A percentile compares a stretch with the other conserved stretches of the same genome.
phyloP scores from a whole-genome alignment of 2,329 filamentous ascomycete species.

The Hirsutella minnesotensis region DNA sequence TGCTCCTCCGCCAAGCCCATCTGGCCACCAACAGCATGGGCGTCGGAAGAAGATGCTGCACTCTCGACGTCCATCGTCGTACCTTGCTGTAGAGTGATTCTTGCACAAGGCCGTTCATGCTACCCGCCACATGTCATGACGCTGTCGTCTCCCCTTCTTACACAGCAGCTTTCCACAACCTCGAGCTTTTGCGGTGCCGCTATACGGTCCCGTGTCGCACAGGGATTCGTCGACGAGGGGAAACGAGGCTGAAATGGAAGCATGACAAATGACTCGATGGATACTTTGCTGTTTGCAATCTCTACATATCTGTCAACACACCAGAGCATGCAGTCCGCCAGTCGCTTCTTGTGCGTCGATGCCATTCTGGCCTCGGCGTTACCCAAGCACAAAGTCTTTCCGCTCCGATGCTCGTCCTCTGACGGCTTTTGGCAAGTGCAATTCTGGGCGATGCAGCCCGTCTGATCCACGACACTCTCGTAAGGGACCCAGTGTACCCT shows the following conservation, averaged over 20 bases:
- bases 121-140: constrained; percentile 3
- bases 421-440: no score
- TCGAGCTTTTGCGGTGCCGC: not conserved
- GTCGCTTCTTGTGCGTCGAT: not conserved
- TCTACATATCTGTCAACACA: no score
- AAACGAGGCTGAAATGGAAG: no score
- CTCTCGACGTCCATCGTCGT: not conserved
- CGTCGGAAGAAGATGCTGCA: not conserved
- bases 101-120: not conserved
- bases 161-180: not conserved
- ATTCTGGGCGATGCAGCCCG: no score
- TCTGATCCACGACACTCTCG: no score
- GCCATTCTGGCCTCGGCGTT: constrained; percentile 1
- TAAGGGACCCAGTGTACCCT: no score
- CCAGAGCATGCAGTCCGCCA: not conserved
- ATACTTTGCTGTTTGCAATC: no score
- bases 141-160: constrained; percentile 1
- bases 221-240: not conserved
- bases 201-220: not conserved
- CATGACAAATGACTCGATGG: no score
- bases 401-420: no score
- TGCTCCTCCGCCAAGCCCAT: no score
- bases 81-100: not conserved
- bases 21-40: no score
- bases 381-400: not conserved